Evolutionary conservation across 495 filamentous ascomycete species (phyloP).

Genomic region (Penicillium goetzii): DNA sequence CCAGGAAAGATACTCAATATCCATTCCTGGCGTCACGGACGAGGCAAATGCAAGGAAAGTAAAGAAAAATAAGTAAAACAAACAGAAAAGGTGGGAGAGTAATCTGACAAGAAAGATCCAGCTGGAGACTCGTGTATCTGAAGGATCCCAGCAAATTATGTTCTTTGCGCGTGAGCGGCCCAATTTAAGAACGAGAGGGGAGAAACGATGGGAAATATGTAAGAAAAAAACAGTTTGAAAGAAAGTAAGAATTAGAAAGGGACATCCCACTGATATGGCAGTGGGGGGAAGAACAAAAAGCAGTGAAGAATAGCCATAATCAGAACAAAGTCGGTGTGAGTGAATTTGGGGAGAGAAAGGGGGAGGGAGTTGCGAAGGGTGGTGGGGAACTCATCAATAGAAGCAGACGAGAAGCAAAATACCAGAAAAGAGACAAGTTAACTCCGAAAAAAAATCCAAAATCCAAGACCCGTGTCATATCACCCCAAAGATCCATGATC

Average conservation of each 20-base stretch:
- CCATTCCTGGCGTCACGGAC: background rate
- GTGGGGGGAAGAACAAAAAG: background rate
- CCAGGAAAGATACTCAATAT: background rate
- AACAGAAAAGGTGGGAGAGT: conserved; percentile 15
- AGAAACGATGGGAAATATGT: conserved; percentile 13
- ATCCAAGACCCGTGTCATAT: conserved; percentile 1
- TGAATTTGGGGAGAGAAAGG: conserved; percentile 2
- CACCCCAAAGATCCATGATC: conserved; percentile 15
- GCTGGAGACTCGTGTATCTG: conserved; percentile 23
- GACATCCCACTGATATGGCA: background rate
- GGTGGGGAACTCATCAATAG: conserved; percentile 13
- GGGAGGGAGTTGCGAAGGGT: conserved; percentile 2
- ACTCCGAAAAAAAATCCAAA: conserved; percentile 17
- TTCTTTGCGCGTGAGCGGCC: conserved; percentile 42
- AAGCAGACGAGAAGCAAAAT: conserved; percentile 6
- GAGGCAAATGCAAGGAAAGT: conserved; percentile 14
- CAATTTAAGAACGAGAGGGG: conserved; percentile 24
- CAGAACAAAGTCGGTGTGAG: conserved; percentile 13
- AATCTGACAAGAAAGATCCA: conserved; percentile 22
- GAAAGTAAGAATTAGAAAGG: conserved; percentile 19
- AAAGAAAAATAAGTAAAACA: conserved; percentile 16
- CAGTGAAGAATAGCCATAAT: no score
- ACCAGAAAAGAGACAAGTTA: conserved; percentile 8
- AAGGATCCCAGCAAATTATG: conserved; percentile 29
- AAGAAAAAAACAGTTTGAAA: conserved; percentile 20